Evolutionary conservation across 176 grass and related monocot genomes (phyloP).

Genomic region (Musa acuminata): DNA sequence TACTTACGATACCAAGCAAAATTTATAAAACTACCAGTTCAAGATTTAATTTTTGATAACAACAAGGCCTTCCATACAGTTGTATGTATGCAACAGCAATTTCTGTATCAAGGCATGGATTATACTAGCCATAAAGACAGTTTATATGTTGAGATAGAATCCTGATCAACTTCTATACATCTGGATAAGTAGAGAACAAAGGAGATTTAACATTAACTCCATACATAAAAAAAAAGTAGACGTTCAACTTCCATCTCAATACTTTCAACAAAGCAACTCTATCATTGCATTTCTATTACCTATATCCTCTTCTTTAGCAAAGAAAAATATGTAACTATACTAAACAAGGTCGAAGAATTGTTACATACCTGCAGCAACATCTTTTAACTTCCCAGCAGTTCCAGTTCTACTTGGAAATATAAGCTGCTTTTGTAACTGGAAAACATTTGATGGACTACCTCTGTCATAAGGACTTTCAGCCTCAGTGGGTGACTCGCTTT

Average conservation of each 20-base stretch:
- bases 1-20: too few species aligned
- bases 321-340: background rate
- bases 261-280: background rate
- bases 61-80: too few species aligned
- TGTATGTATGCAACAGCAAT: too few species aligned
- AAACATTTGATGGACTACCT: conserved; percentile 15
- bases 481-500: conserved; percentile 25
- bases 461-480: conserved; percentile 21
- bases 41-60: too few species aligned
- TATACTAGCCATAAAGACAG: background rate
- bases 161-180: background rate
- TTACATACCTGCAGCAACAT: conserved; percentile 23
- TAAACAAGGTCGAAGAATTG: background rate
- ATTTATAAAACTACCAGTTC: too few species aligned
- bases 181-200: background rate
- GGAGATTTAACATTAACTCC: background rate
- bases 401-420: conserved; percentile 35
- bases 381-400: conserved; percentile 27
- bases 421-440: conserved; percentile 15
- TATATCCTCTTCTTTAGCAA: background rate
- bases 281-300: background rate
- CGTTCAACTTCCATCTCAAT: background rate
- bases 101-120: too few species aligned
- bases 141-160: background rate
- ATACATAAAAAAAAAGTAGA: background rate